Evolutionary conservation across 345 rosid species (phyloP).

Genomic region (Hibiscus mutabilis): DNA sequence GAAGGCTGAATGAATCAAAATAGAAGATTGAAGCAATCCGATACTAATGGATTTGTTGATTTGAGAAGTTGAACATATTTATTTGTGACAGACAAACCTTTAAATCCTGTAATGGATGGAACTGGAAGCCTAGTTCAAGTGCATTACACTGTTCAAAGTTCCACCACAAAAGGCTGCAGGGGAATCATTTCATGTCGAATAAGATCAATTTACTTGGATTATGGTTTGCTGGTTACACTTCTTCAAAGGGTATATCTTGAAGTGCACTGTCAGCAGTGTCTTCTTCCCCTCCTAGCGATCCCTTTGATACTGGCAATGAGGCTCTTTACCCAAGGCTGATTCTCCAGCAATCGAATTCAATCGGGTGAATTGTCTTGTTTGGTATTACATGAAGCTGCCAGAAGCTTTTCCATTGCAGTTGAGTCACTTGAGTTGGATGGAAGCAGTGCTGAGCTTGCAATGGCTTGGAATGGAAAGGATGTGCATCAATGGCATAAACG

Average conservation of each 20-base stretch:
- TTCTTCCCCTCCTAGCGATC: constrained; percentile 21
- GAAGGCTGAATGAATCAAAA: not conserved
- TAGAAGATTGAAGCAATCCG: not conserved
- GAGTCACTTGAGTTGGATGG: constrained; percentile 45
- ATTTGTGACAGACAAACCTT: constrained; percentile 27
- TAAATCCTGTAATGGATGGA: constrained; percentile 22
- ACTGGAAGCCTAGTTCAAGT: constrained; percentile 9
- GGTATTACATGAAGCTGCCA: constrained; percentile 57
- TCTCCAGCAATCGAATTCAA: constrained; percentile 27
- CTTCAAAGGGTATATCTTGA: constrained; percentile 18
- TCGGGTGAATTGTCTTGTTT: constrained; percentile 48
- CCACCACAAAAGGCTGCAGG: constrained; percentile 16
- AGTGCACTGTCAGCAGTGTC: constrained; percentile 27
- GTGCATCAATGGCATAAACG: constrained; percentile 58
- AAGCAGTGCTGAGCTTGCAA: constrained; percentile 42
- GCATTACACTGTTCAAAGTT: constrained; percentile 20
- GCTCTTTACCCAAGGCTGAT: constrained; percentile 14
- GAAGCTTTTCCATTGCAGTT: constrained; percentile 44
- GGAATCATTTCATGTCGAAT: constrained; percentile 14
- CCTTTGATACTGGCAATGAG: constrained; percentile 22
- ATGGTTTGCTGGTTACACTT: constrained; percentile 9
- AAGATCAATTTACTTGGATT: constrained; percentile 12
- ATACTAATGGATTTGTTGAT: not conserved
- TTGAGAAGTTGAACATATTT: constrained; percentile 5
- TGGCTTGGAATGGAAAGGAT: constrained; percentile 72